These are phyloP conservation scores for Ramalina peruviana DNA, from an alignment of 495 filamentous ascomycete genomes.

Conservation along the genomic window DNA sequence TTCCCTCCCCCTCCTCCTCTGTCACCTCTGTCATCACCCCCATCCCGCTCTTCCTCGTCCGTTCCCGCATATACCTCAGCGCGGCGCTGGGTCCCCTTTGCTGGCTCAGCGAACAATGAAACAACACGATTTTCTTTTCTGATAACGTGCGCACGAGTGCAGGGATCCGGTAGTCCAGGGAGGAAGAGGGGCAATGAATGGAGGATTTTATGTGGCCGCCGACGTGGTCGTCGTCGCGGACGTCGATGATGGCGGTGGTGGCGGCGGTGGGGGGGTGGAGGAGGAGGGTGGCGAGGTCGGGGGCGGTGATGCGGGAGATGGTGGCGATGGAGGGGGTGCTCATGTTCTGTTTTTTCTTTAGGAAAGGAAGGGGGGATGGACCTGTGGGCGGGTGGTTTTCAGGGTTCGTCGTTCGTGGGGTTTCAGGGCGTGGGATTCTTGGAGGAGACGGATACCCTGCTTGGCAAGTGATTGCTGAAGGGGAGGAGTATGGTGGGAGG, in stretches of 20 bases:
- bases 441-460: too few species aligned
- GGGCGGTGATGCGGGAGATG: conserved; percentile 50
- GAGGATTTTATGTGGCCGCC: conserved; percentile 76
- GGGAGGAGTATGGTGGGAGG: too few species aligned
- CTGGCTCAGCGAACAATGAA: conserved; percentile 92
- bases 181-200: conserved; percentile 57
- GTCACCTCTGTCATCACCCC: not conserved
- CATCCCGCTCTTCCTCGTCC: conserved; percentile 23
- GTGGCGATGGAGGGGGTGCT: conserved; percentile 32
- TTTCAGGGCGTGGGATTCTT: too few species aligned
- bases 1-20: conserved; percentile 1
- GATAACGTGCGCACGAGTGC: conserved; percentile 66
- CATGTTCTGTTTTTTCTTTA: not conserved
- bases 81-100: conserved; percentile 67
- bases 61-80: conserved; percentile 51
- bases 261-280: conserved; percentile 20
- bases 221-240: conserved; percentile 82
- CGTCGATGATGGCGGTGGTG: conserved; percentile 67
- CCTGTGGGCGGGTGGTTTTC: too few species aligned
- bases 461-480: too few species aligned
- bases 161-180: conserved; percentile 61
- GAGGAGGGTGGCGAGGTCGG: conserved; percentile 42
- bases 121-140: conserved; percentile 72
- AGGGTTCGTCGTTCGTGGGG: too few species aligned
- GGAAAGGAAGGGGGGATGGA: too few species aligned